These are phyloP conservation scores for Aspergillus unguis DNA, from an alignment of 2,329 filamentous ascomycete species.

Conservation along the genomic window DNA sequence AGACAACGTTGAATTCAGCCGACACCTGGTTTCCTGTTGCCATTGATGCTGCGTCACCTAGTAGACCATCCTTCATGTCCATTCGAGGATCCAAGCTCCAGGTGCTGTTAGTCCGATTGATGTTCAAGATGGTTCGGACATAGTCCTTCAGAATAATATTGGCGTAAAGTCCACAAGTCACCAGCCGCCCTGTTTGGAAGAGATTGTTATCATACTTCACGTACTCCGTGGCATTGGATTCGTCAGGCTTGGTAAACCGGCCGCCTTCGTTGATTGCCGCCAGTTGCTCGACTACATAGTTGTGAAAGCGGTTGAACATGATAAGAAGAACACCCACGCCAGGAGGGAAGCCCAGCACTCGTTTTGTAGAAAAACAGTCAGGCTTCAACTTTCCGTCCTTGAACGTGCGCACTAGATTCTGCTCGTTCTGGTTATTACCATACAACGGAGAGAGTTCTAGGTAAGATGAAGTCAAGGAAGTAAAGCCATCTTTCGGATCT, in stretches of 20 bases:
- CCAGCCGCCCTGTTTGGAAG: slow-evolving; percentile 56
- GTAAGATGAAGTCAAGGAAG: slow-evolving; percentile 68
- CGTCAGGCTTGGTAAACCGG: slow-evolving; percentile 58
- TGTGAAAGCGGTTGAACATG: slow-evolving; percentile 69
- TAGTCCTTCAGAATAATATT: slow-evolving; percentile 59
- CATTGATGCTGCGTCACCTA: slow-evolving; percentile 48
- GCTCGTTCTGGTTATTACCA: slow-evolving; percentile 62
- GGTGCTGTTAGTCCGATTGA: slow-evolving; percentile 56
- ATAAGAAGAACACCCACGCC: slow-evolving; percentile 67
- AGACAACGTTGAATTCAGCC: slow-evolving; percentile 66
- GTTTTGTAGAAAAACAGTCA: slow-evolving; percentile 65
- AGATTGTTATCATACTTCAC: slow-evolving; percentile 40
- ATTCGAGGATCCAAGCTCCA: slow-evolving; percentile 64
- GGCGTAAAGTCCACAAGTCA: slow-evolving; percentile 55
- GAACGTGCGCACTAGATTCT: slow-evolving; percentile 61
- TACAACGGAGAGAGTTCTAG: slow-evolving; percentile 72
- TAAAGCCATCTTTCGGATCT: slow-evolving; percentile 59
- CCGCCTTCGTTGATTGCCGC: slow-evolving; percentile 65
- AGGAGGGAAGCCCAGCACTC: slow-evolving; percentile 63
- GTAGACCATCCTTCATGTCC: slow-evolving; percentile 51
- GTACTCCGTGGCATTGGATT: slow-evolving; percentile 36
- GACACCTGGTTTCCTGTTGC: slow-evolving; percentile 65
- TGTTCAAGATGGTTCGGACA: slow-evolving; percentile 58
- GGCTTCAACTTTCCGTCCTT: slow-evolving; percentile 67
- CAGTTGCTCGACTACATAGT: slow-evolving; percentile 62